phyloP scores from a whole-genome alignment of 768 basidiomycete species.

The Saitozyma podzolica region DNA sequence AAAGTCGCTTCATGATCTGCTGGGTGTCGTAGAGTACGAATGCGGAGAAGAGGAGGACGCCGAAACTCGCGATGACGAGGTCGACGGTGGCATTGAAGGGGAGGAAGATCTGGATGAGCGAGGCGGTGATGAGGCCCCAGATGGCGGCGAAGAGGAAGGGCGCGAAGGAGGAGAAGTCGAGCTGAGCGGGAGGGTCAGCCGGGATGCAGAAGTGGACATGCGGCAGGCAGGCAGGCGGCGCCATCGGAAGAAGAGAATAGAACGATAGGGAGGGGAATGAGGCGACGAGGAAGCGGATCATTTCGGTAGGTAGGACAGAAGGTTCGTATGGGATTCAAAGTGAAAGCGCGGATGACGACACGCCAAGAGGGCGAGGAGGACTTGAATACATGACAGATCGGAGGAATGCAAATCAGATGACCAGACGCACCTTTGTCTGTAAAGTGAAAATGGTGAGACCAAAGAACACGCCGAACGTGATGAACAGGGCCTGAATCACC shows the following conservation, averaged over 20 bases:
- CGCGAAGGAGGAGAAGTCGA: slow-evolving; percentile 90
- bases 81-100: slow-evolving; percentile 82
- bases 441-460: slow-evolving; percentile 92
- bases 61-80: slow-evolving; percentile 73
- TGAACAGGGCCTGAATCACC: slow-evolving; percentile 85
- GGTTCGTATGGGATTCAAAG: no score
- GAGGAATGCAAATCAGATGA: neutral
- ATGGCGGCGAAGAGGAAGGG: slow-evolving; percentile 86
- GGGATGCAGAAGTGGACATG: slow-evolving; percentile 2
- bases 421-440: slow-evolving; percentile 74
- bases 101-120: slow-evolving; percentile 78
- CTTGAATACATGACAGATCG: neutral
- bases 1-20: slow-evolving; percentile 79
- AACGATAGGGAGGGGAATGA: no score
- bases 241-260: no score
- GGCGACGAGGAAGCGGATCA: no score
- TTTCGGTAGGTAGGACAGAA: no score
- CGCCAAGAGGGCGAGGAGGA: no score
- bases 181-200: slow-evolving; percentile 56
- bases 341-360: no score
- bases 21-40: slow-evolving; percentile 72
- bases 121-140: slow-evolving; percentile 75
- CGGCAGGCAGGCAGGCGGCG: neutral
- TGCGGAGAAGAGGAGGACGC: slow-evolving; percentile 80
- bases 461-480: slow-evolving; percentile 88